Conservation (phyloP, 2,329 filamentous ascomycete genomes). For the Nigrospora osmanthi region DNA sequence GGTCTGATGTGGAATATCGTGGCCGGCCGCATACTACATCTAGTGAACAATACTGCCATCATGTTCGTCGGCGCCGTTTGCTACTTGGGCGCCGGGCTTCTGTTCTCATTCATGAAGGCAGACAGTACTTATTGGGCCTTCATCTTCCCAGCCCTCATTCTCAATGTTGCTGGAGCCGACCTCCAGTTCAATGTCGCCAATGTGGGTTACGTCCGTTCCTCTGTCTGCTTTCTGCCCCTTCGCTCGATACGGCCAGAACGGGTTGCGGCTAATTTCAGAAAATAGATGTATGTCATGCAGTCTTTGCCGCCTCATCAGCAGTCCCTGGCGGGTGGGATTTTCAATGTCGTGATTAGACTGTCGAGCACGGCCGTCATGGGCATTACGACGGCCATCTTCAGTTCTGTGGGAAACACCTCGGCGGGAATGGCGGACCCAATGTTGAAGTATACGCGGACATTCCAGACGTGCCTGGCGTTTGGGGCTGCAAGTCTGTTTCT, state of each 20-base stretch:
- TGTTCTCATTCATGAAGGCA: constrained; percentile 48
- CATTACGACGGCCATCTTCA: constrained; percentile 54
- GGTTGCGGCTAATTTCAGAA: background rate
- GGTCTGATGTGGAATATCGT: constrained; percentile 57
- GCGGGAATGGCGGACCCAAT: too few relatives aligned
- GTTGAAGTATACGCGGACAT: constrained; percentile 41
- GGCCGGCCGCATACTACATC: constrained; percentile 53
- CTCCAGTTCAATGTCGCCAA: constrained; percentile 66
- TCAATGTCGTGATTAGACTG: constrained; percentile 58
- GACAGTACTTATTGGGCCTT: constrained; percentile 27
- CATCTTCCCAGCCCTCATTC: constrained; percentile 6
- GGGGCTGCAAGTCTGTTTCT: constrained; percentile 34
- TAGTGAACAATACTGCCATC: constrained; percentile 55
- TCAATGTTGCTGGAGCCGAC: constrained; percentile 59
- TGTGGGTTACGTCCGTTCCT: constrained; percentile 26
- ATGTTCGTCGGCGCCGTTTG: constrained; percentile 36
- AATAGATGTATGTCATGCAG: constrained; percentile 61
- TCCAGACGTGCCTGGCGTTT: constrained; percentile 39
- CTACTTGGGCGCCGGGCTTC: constrained; percentile 32
- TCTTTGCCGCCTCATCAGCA: constrained; percentile 55
- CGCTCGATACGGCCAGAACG: background rate
- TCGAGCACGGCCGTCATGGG: constrained; percentile 52
- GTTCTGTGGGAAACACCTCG: constrained; percentile 36
- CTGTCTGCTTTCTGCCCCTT: background rate
- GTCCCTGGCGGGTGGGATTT: constrained; percentile 58